Evolutionary conservation across 176 grass and related monocot genomes (phyloP).

Genomic region (Triticum dicoccoides): DNA sequence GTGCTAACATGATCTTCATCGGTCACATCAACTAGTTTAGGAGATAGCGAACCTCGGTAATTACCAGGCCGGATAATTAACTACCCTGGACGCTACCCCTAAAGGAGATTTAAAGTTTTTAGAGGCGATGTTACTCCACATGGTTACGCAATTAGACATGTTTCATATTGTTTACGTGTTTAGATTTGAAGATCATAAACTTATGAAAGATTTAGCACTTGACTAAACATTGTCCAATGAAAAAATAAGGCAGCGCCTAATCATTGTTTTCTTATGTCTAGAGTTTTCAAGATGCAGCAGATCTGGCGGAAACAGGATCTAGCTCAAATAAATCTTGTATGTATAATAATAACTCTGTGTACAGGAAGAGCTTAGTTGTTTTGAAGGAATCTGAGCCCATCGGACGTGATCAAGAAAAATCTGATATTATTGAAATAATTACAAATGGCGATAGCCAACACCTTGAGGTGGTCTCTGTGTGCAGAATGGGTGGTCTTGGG

Average conservation of each 20-base stretch:
- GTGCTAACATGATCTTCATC: background rate
- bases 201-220: background rate
- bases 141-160: background rate
- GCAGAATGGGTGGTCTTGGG: slow-evolving; percentile 32
- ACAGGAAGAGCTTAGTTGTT: background rate
- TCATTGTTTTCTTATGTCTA: background rate
- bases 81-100: background rate
- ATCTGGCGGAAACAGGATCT: background rate
- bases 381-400: background rate
- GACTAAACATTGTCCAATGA: background rate
- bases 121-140: background rate
- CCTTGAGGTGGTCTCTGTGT: slow-evolving; percentile 3
- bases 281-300: background rate
- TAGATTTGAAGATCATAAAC: background rate
- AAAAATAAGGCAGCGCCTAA: background rate
- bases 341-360: background rate
- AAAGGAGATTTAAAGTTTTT: background rate
- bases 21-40: background rate
- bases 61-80: background rate
- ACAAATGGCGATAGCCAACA: background rate
- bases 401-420: background rate
- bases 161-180: background rate
- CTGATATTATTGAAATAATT: background rate
- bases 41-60: background rate
- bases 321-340: background rate